Base-by-base conservation (phyloP, 2,329 filamentous ascomycete genomes). In the Cadophora luteo-olivacea region DNA sequence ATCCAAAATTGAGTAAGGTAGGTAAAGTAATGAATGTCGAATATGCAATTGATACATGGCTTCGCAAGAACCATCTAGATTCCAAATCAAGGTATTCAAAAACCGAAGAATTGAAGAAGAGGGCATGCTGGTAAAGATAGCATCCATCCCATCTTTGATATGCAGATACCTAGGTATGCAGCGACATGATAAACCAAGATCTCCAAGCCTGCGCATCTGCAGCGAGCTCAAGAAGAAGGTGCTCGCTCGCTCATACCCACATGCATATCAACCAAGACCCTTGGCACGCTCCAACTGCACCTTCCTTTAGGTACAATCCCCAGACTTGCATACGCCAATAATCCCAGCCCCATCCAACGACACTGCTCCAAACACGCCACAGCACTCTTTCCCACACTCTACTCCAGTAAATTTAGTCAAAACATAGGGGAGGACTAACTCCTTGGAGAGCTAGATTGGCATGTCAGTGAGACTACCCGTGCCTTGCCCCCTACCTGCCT, bases 351-450 rank as follows among this genome's bases (percentile, higher is more conserved):
- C 29, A 24, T 14, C 4, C 33, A 55, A 8, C 12, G n/a, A 25
- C 22, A 60, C 36, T 45, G 36, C 22, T 36, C 22, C 36, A 9
- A 54, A 22, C 9, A 49, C 19, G 19, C 45, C 45, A 49, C n/a
- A 22, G 29, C 3, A 29, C 29, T 29, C 29, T 19, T 45, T 45
- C 36, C 57, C 25, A 29, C 11, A 41, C 29, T 29, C 29, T 29
- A 29, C 29, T 29, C 29, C 29, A 29, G 29, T 29, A 29, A 3
- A 29, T 29, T 29, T 29, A 29, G 29, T 29, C 29, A 29, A 29
- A 45, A 60, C n/a, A 41, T 45, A 60, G 57, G 57, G 36, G 57
- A 38, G 22, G 12, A 25, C 57, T 60, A 60, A 60, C 57, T 33
- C 1, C 14, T 19, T 45, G n/a, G 7, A 60, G 57, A n/a, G 12